These are phyloP conservation scores for Podochytrium sp. DNA, from an alignment of 192 early-diverging fungal species.

Conservation along the genomic window DNA sequence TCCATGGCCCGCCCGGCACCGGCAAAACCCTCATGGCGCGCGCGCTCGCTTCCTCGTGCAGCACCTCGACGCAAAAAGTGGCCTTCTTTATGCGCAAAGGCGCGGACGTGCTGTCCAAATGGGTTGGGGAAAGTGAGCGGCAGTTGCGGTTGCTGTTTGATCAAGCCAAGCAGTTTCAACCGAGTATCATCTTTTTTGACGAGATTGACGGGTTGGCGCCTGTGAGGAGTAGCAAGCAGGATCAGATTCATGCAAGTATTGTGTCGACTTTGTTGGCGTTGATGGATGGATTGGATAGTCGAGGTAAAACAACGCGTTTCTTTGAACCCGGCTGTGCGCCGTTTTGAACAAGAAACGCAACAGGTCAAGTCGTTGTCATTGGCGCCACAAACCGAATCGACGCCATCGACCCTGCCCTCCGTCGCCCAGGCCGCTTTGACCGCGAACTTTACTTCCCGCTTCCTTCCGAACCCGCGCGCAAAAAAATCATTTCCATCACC, in stretches of 20 bases:
- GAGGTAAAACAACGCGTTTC: constrained; percentile 32
- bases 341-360: neutral
- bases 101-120: constrained; percentile 72
- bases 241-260: constrained; percentile 71
- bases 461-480: constrained; percentile 58
- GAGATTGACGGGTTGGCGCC: constrained; percentile 80
- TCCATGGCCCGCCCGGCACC: constrained; percentile 70
- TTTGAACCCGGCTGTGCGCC: neutral
- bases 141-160: constrained; percentile 71
- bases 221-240: constrained; percentile 65
- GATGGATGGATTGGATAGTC: constrained; percentile 75
- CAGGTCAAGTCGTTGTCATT: constrained; percentile 76
- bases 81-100: constrained; percentile 78
- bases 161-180: constrained; percentile 69
- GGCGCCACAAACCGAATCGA: constrained; percentile 79
- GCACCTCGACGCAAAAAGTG: constrained; percentile 49
- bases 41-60: constrained; percentile 49
- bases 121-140: constrained; percentile 76
- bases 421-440: constrained; percentile 76
- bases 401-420: constrained; percentile 75
- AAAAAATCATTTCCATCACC: constrained; percentile 67
- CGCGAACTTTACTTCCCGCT: constrained; percentile 73
- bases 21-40: constrained; percentile 75
- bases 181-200: constrained; percentile 79
- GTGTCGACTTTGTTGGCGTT: constrained; percentile 75